Base-by-base conservation (phyloP, 345 rosid species). In the Erodium maritimum region DNA sequence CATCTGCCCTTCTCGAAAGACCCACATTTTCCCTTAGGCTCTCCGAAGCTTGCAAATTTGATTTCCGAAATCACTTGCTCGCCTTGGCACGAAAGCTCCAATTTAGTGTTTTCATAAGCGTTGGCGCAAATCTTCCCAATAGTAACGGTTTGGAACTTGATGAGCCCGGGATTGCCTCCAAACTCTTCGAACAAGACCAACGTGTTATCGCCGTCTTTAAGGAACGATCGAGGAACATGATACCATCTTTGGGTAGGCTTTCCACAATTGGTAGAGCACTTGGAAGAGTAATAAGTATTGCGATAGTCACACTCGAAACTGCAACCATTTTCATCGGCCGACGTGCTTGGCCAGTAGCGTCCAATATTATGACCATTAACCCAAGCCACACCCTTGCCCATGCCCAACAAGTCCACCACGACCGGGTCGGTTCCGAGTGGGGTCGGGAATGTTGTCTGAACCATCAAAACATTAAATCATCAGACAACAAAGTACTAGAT, bases 351-450 rank as follows among this genome's bases (percentile, higher is more conserved):
- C 95, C 96, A 89, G 65, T 76, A 84, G 7, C 95, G 73, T 5
- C 89, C 96, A 7, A 84, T 73, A 77, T 73, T 84, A 33, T 63
- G 62, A 21, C 91, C 95, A 16, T 86, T 89, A 19, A 86, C 75
- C 95, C 95, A 86, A 25, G 87, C 89, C 13, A 54, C 59, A 2
- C 96, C 96, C 62, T 86, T 89, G 21, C 95, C 87, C 42, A 86
- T 56, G 16, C 95, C 91, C 53, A 52, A 59, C 18, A 86, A 67
- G 78, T 88, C 91, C 25, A 83, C 79, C 9, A 83, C 84, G 21
- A 86, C 88, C 0, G 89, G 91, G 21, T 86, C 85, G 0, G 60
- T 67, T 2, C 91, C 91, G 20, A 67, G 2, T 5, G 87, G 88
- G 21, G 87, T 56, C 59, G 71, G 58, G 71, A 84, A 83, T 0